Base-by-base conservation (phyloP, 257 asterid genomes). In the Thymus quinquecostatus region DNA sequence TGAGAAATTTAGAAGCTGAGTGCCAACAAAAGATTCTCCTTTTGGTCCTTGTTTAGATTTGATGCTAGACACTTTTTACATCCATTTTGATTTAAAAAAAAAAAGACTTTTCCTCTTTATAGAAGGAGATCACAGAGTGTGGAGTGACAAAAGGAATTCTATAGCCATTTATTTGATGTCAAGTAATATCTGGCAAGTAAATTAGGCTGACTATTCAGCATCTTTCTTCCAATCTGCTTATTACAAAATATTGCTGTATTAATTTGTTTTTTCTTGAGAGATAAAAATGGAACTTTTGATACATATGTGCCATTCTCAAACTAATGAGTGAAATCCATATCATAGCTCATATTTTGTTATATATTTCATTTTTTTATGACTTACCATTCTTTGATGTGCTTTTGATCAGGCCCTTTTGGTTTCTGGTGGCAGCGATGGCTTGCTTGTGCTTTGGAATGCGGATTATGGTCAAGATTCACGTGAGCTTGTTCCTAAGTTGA, bases 401-500 rank as follows among this genome's bases (percentile, higher is more conserved):
- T 71, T 71, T 80, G 70, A 68, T 75, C 79, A 95, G 99, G 95
- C 95, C 69, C 96, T 92, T 79, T 72, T 95, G 89, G 98, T 92
- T 77, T 95, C 99, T 75, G 99, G 99, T 66, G 99, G 98, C 66
- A 89, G 86, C 61, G 99, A 95, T 79, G 98, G 99, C 75, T 82
- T 95, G 82, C 96, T 95, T 65, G 89, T 95, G 64, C 89, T 95
- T 47, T 95, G 99, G 99, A 95, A 92, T 82, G 97, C 99, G 2
- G 99, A 92, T 78, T 85, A 91, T 57, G 95, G 95, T 69, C 95
- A 86, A 72, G 99, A 95, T 88, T 88, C 97, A 72, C 85, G 97
- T 72, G 99, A 95, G 78, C 97, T 92, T 83, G 98, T 89, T 68
- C 99, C 99, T 51, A 92, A 95, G 83, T 69, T 95, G 80, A 95